A percentile compares a stretch with the other conserved stretches of the same genome.
These are phyloP conservation scores for Penicillium salamii DNA, from an alignment of 495 filamentous ascomycete species.

Conservation along the genomic window DNA sequence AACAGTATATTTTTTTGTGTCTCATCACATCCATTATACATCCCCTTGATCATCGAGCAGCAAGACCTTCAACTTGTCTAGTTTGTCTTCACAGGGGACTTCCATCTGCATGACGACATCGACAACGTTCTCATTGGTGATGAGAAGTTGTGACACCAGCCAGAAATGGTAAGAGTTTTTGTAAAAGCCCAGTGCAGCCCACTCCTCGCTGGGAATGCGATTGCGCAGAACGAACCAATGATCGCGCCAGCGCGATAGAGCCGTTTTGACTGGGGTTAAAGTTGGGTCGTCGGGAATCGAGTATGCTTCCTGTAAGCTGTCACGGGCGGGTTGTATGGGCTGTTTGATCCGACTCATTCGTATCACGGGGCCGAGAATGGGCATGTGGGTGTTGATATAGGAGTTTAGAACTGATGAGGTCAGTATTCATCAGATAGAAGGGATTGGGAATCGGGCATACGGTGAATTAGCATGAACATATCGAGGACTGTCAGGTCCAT, in stretches of 20 bases:
- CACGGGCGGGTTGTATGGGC: neutral
- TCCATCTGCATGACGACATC: constrained; percentile 49
- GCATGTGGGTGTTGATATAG: constrained; percentile 48
- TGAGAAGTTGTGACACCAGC: constrained; percentile 44
- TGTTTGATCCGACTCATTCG: constrained; percentile 7
- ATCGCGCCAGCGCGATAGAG: constrained; percentile 38
- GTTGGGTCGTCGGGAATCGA: constrained; percentile 35
- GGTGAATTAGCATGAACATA: constrained; percentile 45
- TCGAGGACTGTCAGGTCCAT: constrained; percentile 34
- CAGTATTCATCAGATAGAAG: neutral
- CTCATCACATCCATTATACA: neutral
- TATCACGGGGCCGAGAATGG: constrained; percentile 33
- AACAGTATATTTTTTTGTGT: neutral
- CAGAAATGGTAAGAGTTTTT: constrained; percentile 47
- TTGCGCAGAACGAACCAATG: constrained; percentile 35
- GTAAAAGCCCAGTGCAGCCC: constrained; percentile 46
- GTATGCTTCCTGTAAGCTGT: constrained; percentile 1
- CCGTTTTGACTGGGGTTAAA: constrained; percentile 30
- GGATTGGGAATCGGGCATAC: constrained; percentile 18
- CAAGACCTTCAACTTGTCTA: constrained; percentile 43
- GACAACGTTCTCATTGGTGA: constrained; percentile 47
- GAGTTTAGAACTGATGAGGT: constrained; percentile 35
- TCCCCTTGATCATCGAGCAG: constrained; percentile 40
- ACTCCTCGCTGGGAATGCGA: constrained; percentile 34
- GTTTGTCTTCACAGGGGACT: constrained; percentile 47